Percentiles rank a stretch among this genome's conserved stretches.
phyloP scores from a whole-genome alignment of 2,329 filamentous ascomycete genomes.

The Talaromyces sp. region DNA sequence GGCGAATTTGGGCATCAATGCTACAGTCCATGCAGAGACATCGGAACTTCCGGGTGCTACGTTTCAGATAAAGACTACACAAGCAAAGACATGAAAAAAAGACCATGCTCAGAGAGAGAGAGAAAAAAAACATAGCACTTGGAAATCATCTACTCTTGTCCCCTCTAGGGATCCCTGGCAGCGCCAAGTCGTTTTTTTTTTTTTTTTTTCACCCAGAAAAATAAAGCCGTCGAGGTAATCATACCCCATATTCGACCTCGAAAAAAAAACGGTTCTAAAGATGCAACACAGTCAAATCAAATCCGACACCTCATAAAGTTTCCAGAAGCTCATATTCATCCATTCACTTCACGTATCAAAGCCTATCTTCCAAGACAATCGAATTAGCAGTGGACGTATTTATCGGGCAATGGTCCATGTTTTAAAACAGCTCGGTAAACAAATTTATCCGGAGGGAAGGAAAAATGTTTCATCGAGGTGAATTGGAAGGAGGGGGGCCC shows the following conservation, averaged over 20 bases:
- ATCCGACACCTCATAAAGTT: conserved; percentile 1
- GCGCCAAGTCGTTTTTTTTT: not conserved
- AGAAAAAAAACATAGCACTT: not conserved
- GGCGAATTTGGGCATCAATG: conserved; percentile 83
- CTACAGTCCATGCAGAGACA: conserved; percentile 86
- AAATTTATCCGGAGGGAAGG: not conserved
- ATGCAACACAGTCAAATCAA: conserved; percentile 8
- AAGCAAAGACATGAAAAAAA: conserved; percentile 55
- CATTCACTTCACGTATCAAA: conserved; percentile 29
- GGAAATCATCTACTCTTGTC: not conserved
- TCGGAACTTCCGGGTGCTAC: conserved; percentile 81
- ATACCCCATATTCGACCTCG: conserved; percentile 2
- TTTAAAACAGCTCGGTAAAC: conserved; percentile 8
- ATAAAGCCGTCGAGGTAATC: not conserved
- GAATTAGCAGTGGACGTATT: conserved; percentile 24
- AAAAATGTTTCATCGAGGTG: conserved; percentile 19
- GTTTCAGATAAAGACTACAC: conserved; percentile 89
- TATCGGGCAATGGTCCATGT: conserved; percentile 6
- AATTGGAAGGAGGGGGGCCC: conserved; percentile 15
- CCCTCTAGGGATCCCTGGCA: not conserved
- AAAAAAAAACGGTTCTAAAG: conserved; percentile 5
- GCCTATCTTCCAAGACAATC: conserved; percentile 40
- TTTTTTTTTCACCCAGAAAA: not conserved
- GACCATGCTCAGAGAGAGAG: not conserved
- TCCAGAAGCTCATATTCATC: conserved; percentile 7